Evolutionary conservation across 1,139 yeast species (phyloP).

Genomic region (Saccharomycopsis crataegensis): DNA sequence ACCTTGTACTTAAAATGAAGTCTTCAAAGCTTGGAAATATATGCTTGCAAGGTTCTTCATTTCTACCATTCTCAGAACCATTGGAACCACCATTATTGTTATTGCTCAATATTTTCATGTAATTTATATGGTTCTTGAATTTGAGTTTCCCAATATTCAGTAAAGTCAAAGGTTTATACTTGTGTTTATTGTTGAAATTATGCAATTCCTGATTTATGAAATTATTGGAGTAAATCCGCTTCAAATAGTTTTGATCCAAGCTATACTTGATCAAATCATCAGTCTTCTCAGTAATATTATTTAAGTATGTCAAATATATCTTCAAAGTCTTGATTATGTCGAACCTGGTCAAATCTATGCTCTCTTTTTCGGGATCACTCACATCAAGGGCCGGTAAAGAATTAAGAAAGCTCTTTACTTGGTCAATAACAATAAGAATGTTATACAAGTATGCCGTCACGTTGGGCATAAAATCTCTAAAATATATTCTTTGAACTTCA

Average conservation of each 20-base stretch:
- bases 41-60: background rate
- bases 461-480: slow-evolving; percentile 1
- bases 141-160: background rate
- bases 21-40: background rate
- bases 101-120: background rate
- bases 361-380: background rate
- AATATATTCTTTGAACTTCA: no score
- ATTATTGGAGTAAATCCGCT: background rate
- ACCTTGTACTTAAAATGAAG: background rate
- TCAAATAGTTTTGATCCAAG: slow-evolving; percentile 5
- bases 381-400: background rate
- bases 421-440: background rate
- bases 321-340: slow-evolving; percentile 1
- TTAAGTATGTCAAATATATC: background rate
- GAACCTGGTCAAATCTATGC: background rate
- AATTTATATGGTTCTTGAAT: background rate
- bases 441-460: slow-evolving; percentile 3
- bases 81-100: background rate
- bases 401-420: background rate
- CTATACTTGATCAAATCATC: slow-evolving; percentile 1
- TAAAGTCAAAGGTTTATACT: background rate
- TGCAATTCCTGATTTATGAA: background rate
- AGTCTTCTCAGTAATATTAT: background rate
- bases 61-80: background rate
- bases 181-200: background rate